Evolutionary conservation across 176 grass and related monocot genomes (phyloP).

Genomic region (Avena sativa): DNA sequence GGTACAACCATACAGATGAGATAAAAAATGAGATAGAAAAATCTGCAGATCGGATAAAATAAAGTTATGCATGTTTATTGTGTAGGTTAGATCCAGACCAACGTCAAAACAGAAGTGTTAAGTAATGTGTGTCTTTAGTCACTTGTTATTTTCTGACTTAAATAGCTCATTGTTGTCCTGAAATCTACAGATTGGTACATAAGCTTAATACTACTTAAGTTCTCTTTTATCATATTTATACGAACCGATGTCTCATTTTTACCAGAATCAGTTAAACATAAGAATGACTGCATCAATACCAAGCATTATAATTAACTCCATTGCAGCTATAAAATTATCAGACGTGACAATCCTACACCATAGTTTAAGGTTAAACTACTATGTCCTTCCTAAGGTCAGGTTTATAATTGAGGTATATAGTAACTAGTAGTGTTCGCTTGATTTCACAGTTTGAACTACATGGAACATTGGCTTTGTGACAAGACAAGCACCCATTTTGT

Average conservation of each 20-base stretch:
- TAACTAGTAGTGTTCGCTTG: not conserved
- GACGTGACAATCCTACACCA: too few relatives aligned
- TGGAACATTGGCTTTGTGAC: not conserved
- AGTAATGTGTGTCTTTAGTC: not conserved
- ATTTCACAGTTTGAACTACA: not conserved
- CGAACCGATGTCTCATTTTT: too few relatives aligned
- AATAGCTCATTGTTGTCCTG: not conserved
- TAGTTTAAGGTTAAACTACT: too few relatives aligned
- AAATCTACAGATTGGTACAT: not conserved
- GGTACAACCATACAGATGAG: not conserved
- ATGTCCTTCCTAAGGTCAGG: not conserved
- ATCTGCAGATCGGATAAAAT: not conserved
- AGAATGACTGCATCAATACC: too few relatives aligned
- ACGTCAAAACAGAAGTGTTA: not conserved
- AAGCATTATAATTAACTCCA: too few relatives aligned
- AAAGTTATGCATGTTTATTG: not conserved
- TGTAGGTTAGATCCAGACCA: not conserved
- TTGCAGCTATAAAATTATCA: too few relatives aligned
- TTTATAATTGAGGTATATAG: not conserved
- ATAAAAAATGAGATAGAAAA: not conserved
- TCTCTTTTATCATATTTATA: too few relatives aligned
- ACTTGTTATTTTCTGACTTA: not conserved
- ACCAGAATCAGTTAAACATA: too few relatives aligned
- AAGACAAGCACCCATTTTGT: conserved; percentile 6
- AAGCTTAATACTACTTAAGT: too few relatives aligned